These are phyloP conservation scores for Stephania yunnanensis DNA, from an alignment of 164 flowering plant species.

Conservation along the genomic window DNA sequence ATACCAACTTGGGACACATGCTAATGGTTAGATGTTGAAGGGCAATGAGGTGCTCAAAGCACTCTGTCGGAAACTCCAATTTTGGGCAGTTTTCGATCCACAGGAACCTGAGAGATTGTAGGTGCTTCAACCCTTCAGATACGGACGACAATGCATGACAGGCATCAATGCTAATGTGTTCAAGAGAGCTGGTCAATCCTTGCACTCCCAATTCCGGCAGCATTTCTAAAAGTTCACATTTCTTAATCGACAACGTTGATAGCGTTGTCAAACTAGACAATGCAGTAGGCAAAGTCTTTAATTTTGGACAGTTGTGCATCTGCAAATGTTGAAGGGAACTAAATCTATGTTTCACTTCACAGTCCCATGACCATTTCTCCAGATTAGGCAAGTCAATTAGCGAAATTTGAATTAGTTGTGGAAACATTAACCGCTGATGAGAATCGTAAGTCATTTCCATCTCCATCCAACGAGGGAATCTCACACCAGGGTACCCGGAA, in stretches of 20 bases:
- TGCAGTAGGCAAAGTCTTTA: background rate
- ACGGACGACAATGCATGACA: too few relatives aligned
- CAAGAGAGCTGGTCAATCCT: too few relatives aligned
- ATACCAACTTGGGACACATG: too few relatives aligned
- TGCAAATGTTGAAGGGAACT: background rate
- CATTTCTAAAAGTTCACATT: background rate
- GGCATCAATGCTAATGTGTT: too few relatives aligned
- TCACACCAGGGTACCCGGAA: background rate
- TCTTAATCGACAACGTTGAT: background rate
- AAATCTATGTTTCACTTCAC: background rate
- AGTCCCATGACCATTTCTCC: background rate
- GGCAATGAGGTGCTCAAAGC: too few relatives aligned
- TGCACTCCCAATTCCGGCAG: background rate
- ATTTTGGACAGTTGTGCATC: background rate
- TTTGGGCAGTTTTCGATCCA: too few relatives aligned
- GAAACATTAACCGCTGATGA: background rate
- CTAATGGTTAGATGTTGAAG: too few relatives aligned
- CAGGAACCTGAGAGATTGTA: too few relatives aligned
- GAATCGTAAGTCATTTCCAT: too few relatives aligned
- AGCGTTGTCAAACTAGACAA: background rate
- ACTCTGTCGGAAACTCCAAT: too few relatives aligned
- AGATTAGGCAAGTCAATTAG: background rate
- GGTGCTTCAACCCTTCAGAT: too few relatives aligned
- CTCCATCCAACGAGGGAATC: background rate
- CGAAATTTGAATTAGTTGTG: background rate